Base-by-base conservation (phyloP, 106 monocot species). In the Agapanthus africanus region DNA sequence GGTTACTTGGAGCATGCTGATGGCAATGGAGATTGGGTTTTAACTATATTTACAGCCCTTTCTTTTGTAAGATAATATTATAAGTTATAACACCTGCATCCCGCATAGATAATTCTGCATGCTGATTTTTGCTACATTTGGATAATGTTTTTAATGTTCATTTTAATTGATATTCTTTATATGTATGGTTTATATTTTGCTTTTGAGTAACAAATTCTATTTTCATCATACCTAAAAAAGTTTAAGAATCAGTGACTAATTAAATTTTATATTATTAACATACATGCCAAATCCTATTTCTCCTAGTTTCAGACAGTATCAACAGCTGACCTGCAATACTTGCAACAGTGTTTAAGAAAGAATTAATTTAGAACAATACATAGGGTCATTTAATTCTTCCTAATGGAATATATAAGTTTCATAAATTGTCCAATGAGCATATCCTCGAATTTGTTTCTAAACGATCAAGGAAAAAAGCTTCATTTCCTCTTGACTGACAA, bases 21-120 rank as follows among this genome's bases (percentile, higher is more conserved):
- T 86, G 95, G 95, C 34, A 95, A 95, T 82, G 95, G 88, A 74
- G 95, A 95, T 75, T 95, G 95, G 95, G 92, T 93, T 70, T 79
- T 99, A 73, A 99, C 97, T 37, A 99, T 99, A 81, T 99, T 92
- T 67, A 87, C 78, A 33, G 92, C 92, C 25, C 65, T 99, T 35
- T 91, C 91, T 31, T 63, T 91, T 69, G 95, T 95, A 84, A 81
- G 91, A 44, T 36, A 31, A 54, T 56, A 0, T 67, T 52, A 7
- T 4, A 4, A 11, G 4, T n/a, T n/a, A n/a, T n/a, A n/a, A n/a
- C n/a, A n/a, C n/a, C n/a, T n/a, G n/a, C n/a, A n/a, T 1, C 59
- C 60, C 35, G 15, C 32, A 60, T 35, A 56, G 28, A 16, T 60
- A 18, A 35, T 0, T 60, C 18, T 60, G 60, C 60, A 60, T 60